Conservation (phyloP, 805 yeast genomes). For the Metschnikowia cerradonensis region DNA sequence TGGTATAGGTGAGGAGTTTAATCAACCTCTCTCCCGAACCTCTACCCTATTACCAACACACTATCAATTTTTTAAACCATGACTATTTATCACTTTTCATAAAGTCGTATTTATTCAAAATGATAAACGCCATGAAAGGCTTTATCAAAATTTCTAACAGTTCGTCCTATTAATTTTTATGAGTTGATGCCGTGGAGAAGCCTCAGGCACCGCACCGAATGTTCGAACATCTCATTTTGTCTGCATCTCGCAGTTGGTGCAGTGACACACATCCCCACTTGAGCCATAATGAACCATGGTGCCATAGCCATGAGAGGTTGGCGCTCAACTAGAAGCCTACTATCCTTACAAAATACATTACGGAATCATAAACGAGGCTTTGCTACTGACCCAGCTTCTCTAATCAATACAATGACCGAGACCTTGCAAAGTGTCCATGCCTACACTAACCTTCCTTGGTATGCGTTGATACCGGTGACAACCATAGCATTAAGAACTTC, state of each 20-base stretch:
- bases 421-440: slow-evolving; percentile 48
- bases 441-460: slow-evolving; percentile 73
- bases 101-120: too few relatives aligned
- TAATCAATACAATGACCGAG: slow-evolving; percentile 33
- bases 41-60: too few relatives aligned
- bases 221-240: background rate
- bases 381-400: slow-evolving; percentile 29
- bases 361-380: slow-evolving; percentile 15
- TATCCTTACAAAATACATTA: background rate
- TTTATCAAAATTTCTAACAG: background rate
- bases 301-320: background rate
- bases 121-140: background rate
- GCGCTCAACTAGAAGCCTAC: background rate
- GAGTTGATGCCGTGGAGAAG: background rate
- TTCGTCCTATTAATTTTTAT: background rate
- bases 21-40: too few relatives aligned
- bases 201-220: background rate
- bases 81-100: too few relatives aligned
- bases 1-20: too few relatives aligned
- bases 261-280: background rate
- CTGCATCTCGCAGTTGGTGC: background rate
- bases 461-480: slow-evolving; percentile 68
- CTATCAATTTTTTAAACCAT: too few relatives aligned
- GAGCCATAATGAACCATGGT: background rate
- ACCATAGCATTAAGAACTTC: slow-evolving; percentile 62